Evolutionary conservation across 1,284 basidiomycete genomes (phyloP), one percentile per base, ranked within the genome.

Genomic region (Malassezia psittaci): DNA sequence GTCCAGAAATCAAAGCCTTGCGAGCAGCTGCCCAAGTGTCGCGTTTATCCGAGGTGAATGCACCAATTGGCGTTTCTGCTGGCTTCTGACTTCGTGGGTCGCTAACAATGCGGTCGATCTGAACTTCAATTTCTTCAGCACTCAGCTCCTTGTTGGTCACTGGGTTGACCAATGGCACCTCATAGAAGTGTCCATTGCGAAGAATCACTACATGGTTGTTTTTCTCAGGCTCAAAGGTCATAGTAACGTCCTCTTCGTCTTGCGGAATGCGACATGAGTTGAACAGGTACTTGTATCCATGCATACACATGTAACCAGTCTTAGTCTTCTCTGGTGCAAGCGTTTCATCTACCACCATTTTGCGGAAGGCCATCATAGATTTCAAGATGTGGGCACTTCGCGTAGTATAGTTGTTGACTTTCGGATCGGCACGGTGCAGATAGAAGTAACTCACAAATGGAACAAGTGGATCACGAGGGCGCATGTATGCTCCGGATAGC

Each of bases 271-370:
- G 84, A 42, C 81, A 83, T 4, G 90, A 80, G 77, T 96, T 94
- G 82, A 98, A 91, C 85, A 91, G 89, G 88, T 88, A 87, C 83
- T 88, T 81, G 82, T 93, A 96, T n/a, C 89, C 90, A 3, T 80
- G 81, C 87, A 93, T 93, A 77, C 87, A 87, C n/a, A 98, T 79
- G 1, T 91, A 88, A 15, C 81, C 80, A 0, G 83, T 82, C 51
- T 85, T 84, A 44, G 86, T 83, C 77, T 85, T 90, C 72, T 98
- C 93, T 1, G 93, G 93, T 73, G 90, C 88, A 16, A 98, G 82
- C 55, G 81, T 78, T 62, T 86, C 82, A 61, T 62, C 62, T 46
- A 72, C 70, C 19, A 72, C 47, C 19, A 74, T 57, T 16, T 63
- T 51, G 37, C 72, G 64, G 64, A 74, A 74, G 16, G 62, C 65